Conservation (phyloP, 352 stramenopile genomes). For the Elongisporangium prolatum region DNA sequence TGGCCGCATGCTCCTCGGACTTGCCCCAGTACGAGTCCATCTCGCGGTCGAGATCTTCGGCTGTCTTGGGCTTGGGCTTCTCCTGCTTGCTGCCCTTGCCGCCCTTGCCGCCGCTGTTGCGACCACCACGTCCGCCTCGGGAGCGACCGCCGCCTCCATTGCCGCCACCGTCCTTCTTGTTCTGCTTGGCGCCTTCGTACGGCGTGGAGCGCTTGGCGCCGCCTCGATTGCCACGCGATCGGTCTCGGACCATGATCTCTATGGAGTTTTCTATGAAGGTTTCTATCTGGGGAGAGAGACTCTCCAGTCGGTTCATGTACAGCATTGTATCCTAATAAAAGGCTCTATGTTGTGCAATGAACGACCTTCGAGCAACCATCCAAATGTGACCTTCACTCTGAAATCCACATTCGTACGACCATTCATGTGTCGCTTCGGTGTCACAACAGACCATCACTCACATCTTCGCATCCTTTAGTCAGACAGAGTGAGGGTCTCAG, state of each 20-base stretch:
- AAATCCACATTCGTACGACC: neutral
- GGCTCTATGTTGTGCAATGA: too few relatives aligned
- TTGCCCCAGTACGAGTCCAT: conserved; percentile 89
- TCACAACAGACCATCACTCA: neutral
- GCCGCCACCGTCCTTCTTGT: conserved; percentile 13
- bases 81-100: conserved; percentile 16
- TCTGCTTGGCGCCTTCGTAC: conserved; percentile 33
- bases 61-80: conserved; percentile 70
- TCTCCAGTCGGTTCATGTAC: neutral
- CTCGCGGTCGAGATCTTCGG: conserved; percentile 76
- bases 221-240: conserved; percentile 3
- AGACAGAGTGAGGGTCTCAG: neutral
- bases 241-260: neutral
- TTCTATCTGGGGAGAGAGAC: neutral
- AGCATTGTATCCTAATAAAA: neutral
- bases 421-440: neutral
- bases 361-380: neutral
- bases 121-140: conserved; percentile 9
- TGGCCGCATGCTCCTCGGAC: conserved; percentile 75
- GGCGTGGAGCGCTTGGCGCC: conserved; percentile 26
- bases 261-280: neutral
- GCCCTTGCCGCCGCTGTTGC: conserved; percentile 11
- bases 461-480: neutral
- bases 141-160: conserved; percentile 20
- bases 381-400: conserved; percentile 1